Evolutionary conservation across 1,284 basidiomycete species (phyloP).

Genomic region (Mrakiaceae sp.): DNA sequence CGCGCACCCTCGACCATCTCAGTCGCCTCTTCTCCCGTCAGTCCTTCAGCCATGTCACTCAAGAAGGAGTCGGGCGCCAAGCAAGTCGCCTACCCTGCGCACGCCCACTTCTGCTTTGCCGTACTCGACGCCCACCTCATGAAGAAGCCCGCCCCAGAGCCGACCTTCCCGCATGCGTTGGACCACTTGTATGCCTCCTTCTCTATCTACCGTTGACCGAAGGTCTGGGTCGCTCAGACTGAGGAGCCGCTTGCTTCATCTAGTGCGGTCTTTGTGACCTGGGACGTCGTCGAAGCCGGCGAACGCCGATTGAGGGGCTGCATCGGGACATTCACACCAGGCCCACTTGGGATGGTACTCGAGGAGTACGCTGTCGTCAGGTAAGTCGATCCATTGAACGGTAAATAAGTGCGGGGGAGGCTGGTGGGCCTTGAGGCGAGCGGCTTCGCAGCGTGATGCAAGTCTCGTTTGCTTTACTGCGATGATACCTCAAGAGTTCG

Average conservation of each 20-base stretch:
- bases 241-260: background rate
- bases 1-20: background rate
- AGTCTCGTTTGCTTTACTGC: too few species aligned
- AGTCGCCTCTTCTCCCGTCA: background rate
- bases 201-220: background rate
- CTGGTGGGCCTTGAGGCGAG: too few species aligned
- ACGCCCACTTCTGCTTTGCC: constrained; percentile 42
- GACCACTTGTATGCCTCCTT: constrained; percentile 24
- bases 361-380: constrained; percentile 83
- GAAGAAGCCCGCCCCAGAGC: constrained; percentile 6
- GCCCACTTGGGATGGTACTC: constrained; percentile 62
- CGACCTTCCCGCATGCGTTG: constrained; percentile 24
- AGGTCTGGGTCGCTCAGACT: too few species aligned
- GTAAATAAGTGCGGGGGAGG: too few species aligned
- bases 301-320: constrained; percentile 70
- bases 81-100: constrained; percentile 28
- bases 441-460: too few species aligned
- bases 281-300: constrained; percentile 63
- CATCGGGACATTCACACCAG: constrained; percentile 84
- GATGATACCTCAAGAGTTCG: too few species aligned
- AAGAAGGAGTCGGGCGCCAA: background rate
- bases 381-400: constrained; percentile 23
- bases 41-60: background rate
- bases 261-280: constrained; percentile 92
- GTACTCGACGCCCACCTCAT: constrained; percentile 35